Percentiles rank a stretch among this genome's conserved stretches.
Evolutionary conservation across 1,284 basidiomycete species (phyloP).

Genomic region (Coniferiporia weirii): DNA sequence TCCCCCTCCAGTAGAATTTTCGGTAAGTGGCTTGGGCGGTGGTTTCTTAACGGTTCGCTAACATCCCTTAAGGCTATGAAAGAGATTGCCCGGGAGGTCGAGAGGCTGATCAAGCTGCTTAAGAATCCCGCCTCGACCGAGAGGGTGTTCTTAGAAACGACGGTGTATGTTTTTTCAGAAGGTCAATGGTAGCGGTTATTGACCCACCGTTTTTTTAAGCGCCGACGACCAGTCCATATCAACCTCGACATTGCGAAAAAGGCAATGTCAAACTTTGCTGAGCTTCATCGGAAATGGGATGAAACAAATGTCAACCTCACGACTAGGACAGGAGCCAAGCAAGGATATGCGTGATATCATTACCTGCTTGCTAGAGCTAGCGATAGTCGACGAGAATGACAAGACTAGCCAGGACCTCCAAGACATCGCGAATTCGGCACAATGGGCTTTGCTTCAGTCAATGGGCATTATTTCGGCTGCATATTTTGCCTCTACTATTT

Average conservation of each 20-base stretch:
- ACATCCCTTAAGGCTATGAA: constrained; percentile 46
- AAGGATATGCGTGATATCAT: constrained; percentile 32
- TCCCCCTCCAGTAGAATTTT: constrained; percentile 44
- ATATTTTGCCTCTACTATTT: constrained; percentile 52
- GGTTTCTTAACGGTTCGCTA: no score
- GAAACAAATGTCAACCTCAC: constrained; percentile 24
- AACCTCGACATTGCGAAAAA: constrained; percentile 39
- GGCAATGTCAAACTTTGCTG: constrained; percentile 63
- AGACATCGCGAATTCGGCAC: constrained; percentile 45
- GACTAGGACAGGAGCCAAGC: constrained; percentile 19
- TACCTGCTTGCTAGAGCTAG: constrained; percentile 39
- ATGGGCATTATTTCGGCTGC: constrained; percentile 61
- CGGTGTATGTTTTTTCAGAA: constrained; percentile 39
- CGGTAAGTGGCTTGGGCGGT: constrained; percentile 36
- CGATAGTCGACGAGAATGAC: constrained; percentile 29
- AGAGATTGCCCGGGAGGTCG: constrained; percentile 64
- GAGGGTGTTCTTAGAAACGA: constrained; percentile 53
- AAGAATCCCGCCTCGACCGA: constrained; percentile 33
- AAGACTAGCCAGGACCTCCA: constrained; percentile 32
- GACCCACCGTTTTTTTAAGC: constrained; percentile 28
- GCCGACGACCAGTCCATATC: constrained; percentile 50
- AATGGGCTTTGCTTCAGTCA: constrained; percentile 41
- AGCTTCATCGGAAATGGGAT: constrained; percentile 51
- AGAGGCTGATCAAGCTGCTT: constrained; percentile 51
- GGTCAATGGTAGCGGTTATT: constrained; percentile 7